Conservation (phyloP, 129 eudicot genomes). For the Escallonia rubra region DNA sequence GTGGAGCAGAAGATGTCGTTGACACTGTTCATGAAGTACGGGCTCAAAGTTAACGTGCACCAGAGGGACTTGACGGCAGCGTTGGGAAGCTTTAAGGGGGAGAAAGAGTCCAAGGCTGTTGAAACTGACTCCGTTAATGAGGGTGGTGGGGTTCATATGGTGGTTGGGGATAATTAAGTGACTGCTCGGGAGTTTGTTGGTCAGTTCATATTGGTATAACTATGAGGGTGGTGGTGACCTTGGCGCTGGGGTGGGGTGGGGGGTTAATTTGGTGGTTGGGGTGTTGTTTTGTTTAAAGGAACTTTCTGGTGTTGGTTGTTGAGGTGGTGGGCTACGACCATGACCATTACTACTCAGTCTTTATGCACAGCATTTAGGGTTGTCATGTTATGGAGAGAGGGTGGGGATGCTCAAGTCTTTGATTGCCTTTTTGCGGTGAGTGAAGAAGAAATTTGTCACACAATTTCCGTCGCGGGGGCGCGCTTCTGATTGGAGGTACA, state of each 20-base stretch:
- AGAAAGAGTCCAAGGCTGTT: not conserved
- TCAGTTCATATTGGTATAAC: not conserved
- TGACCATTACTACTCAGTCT: too few relatives aligned
- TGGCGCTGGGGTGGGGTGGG: not conserved
- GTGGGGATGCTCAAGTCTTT: conserved; percentile 12
- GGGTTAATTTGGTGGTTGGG: not conserved
- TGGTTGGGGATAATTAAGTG: conserved; percentile 15
- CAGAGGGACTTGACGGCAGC: conserved; percentile 42
- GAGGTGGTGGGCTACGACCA: too few relatives aligned
- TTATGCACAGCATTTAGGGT: not conserved
- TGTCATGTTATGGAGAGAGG: not conserved
- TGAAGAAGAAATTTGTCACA: not conserved
- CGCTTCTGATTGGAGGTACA: not conserved
- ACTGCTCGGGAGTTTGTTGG: not conserved
- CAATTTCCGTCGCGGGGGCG: not conserved
- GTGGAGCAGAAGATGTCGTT: conserved; percentile 90
- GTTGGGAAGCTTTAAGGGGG: conserved; percentile 24
- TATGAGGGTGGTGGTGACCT: not conserved
- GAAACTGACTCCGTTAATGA: too few relatives aligned
- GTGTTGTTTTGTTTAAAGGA: too few relatives aligned
- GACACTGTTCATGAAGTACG: conserved; percentile 82
- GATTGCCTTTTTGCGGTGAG: not conserved
- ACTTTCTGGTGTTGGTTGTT: too few relatives aligned
- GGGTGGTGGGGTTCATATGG: conserved; percentile 8
- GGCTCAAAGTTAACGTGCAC: conserved; percentile 60